Base-by-base conservation (phyloP, 1,139 yeast species). In the Pneumocystis sp. region DNA sequence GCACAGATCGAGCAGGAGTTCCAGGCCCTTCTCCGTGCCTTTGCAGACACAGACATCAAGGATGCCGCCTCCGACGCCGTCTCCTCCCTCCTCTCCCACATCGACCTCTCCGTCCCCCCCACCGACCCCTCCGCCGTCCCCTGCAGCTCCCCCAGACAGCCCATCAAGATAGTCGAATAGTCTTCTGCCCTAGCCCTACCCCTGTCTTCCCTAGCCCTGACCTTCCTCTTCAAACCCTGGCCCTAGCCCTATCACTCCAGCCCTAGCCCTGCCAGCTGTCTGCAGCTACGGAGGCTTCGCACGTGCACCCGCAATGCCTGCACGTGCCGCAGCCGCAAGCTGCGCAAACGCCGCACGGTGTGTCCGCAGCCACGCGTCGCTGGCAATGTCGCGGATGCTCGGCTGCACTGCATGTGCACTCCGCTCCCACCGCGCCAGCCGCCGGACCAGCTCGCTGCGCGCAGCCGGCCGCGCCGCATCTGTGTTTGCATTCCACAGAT, bases 401-500 rank as follows among this genome's bases (percentile, higher is more conserved):
- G 60, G 31, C 12, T 31, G 34, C 34, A 31, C 4, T 3, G 34
- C 5, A 31, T 5, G 34, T 31, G 34, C 34, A 31, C 4, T 67
- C 3, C 77, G 73, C 71, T 91, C 97, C 96, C 96, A 88, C 70
- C 83, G 83, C 39, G 76, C 75, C 63, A 91, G 76, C 67, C 81
- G 81, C 66, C 80, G 82, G 63, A 82, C 76, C 62, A 91, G 73
- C 4, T 82, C 81, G 61, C 77, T 75, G 39, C 83, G 84, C 25
- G 83, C 75, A 4, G 82, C 82, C 0, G 96, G 97, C 39, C 78
- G 79, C 63, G 82, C 78, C n/a, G 90, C 81, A 72, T 90, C 97
- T 63, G 85, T 80, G 71, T 90, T 90, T 21, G 96, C 86, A 72
- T 91, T 91, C 83, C 85, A 87, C 19, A 90, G 73, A 50, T 86